phyloP scores from a whole-genome alignment of 345 rosid species.

The Lumnitzera littorea region DNA sequence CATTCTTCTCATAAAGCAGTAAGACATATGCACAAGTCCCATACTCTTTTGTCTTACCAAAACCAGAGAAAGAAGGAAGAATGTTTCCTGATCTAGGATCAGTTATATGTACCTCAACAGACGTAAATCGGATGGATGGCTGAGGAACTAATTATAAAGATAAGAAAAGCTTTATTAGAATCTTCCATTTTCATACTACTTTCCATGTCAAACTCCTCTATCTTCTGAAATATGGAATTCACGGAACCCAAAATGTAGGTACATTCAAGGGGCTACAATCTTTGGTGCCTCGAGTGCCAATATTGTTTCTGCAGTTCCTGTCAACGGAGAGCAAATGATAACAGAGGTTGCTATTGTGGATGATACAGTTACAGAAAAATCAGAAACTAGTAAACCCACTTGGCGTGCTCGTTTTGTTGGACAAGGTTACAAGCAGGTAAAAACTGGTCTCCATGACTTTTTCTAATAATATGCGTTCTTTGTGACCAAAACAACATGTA shows the following conservation, averaged over 20 bases:
- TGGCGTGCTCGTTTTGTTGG: constrained; percentile 79
- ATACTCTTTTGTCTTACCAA: too few relatives aligned
- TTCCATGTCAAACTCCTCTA: too few relatives aligned
- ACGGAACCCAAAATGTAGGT: constrained; percentile 33
- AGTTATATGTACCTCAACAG: too few relatives aligned
- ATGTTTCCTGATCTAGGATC: too few relatives aligned
- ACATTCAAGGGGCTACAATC: constrained; percentile 60
- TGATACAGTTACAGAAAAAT: constrained; percentile 16
- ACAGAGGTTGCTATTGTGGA: constrained; percentile 39
- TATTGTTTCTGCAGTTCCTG: constrained; percentile 30
- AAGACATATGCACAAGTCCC: too few relatives aligned
- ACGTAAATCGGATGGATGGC: too few relatives aligned
- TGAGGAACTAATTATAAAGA: too few relatives aligned
- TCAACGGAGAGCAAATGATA: constrained; percentile 25
- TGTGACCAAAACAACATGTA: background rate
- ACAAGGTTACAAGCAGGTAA: constrained; percentile 96
- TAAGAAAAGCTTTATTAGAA: too few relatives aligned
- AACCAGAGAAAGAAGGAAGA: too few relatives aligned
- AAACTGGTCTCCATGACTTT: background rate
- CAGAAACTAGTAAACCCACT: constrained; percentile 16
- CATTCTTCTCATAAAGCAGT: too few relatives aligned
- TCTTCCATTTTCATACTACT: too few relatives aligned
- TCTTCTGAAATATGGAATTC: too few relatives aligned
- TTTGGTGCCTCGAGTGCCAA: constrained; percentile 29
- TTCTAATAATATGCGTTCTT: background rate